These are phyloP conservation scores for Coriaria nepalensis DNA, from an alignment of 306 rosid genomes.

Conservation along the genomic window DNA sequence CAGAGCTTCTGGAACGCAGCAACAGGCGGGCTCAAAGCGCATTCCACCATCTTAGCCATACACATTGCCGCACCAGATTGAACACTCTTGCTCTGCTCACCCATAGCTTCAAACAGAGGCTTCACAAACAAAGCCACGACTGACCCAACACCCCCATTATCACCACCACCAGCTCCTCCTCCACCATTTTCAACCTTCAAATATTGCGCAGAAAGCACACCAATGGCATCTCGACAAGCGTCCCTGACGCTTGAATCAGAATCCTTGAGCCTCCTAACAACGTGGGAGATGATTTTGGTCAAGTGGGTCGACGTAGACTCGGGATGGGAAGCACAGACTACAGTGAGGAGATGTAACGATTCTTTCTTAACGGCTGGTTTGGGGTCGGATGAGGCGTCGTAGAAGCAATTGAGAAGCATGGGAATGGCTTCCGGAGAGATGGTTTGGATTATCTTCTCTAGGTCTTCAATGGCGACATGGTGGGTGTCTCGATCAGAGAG, in stretches of 20 bases:
- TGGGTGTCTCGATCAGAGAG: constrained; percentile 91
- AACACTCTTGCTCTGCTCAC: constrained; percentile 72
- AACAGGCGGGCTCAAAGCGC: constrained; percentile 40
- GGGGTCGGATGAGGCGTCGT: constrained; percentile 71
- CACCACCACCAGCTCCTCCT: constrained; percentile 15
- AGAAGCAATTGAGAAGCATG: constrained; percentile 74
- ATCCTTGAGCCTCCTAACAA: constrained; percentile 68
- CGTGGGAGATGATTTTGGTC: constrained; percentile 49
- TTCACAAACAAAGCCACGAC: constrained; percentile 71
- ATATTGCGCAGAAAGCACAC: constrained; percentile 44
- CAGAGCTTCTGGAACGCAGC: constrained; percentile 74
- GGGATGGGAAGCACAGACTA: constrained; percentile 45
- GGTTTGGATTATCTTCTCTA: constrained; percentile 46
- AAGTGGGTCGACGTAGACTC: constrained; percentile 58
- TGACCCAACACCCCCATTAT: constrained; percentile 31
- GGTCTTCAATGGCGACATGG: constrained; percentile 87
- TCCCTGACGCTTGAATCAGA: constrained; percentile 59
- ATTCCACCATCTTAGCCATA: constrained; percentile 76
- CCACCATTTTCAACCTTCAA: constrained; percentile 21
- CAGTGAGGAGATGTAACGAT: constrained; percentile 53
- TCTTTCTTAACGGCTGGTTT: constrained; percentile 75
- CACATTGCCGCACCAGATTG: constrained; percentile 88
- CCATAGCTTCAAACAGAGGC: constrained; percentile 93
- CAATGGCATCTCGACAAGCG: constrained; percentile 75
- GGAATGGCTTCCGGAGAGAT: constrained; percentile 65